Conservation (phyloP, 306 rosid species). For the Lathyrus sativus region DNA sequence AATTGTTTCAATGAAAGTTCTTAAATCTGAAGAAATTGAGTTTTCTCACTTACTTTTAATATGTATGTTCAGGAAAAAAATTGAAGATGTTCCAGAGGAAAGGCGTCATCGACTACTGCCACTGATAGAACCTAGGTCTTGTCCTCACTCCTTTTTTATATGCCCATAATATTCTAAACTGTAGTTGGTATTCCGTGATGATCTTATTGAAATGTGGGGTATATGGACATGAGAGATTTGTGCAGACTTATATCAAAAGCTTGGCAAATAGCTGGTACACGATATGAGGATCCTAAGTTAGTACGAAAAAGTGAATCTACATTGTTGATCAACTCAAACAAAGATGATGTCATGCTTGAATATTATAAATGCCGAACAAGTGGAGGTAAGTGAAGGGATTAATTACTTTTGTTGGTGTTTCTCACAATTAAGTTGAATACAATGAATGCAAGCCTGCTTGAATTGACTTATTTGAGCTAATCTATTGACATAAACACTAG, state of each 20-base stretch:
- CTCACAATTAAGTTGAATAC: conserved; percentile 24
- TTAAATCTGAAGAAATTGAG: conserved; percentile 8
- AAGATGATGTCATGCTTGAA: conserved; percentile 52
- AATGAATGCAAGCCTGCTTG: background rate
- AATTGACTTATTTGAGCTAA: background rate
- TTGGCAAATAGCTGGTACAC: conserved; percentile 84
- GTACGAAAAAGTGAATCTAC: conserved; percentile 58
- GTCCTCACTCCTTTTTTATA: conserved; percentile 3
- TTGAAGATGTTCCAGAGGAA: conserved; percentile 81
- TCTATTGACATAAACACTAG: background rate
- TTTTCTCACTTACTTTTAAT: conserved; percentile 5
- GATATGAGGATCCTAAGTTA: conserved; percentile 73
- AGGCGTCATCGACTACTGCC: conserved; percentile 70
- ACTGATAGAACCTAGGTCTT: conserved; percentile 70
- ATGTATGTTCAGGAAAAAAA: conserved; percentile 70
- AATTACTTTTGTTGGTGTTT: conserved; percentile 28
- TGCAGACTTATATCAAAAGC: conserved; percentile 76
- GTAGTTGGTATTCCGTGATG: conserved; percentile 2
- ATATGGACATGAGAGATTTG: conserved; percentile 41
- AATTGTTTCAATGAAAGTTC: conserved; percentile 7
- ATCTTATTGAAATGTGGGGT: conserved; percentile 26
- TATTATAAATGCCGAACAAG: conserved; percentile 66
- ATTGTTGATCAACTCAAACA: conserved; percentile 43
- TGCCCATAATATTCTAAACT: conserved; percentile 15
- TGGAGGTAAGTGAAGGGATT: conserved; percentile 61